Conservation (phyloP, 2,329 filamentous ascomycete species). For the Cladosporium austrohemisphaericum region DNA sequence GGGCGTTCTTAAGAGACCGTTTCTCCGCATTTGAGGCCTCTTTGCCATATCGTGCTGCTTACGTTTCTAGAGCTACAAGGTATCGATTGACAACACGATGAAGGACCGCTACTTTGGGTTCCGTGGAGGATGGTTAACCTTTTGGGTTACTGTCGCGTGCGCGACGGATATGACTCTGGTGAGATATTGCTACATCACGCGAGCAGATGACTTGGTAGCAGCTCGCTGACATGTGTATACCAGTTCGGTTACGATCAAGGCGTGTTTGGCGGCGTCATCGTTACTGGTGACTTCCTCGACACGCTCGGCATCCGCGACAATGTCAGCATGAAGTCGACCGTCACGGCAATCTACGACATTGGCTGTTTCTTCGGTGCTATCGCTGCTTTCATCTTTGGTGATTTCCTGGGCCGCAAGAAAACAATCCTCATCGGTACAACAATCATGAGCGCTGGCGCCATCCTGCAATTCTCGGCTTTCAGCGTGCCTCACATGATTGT, state of each 20-base stretch:
- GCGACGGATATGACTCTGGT: constrained; percentile 49
- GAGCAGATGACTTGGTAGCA: too few relatives aligned
- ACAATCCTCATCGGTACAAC: constrained; percentile 47
- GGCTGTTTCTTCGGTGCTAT: constrained; percentile 58
- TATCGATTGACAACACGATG: constrained; percentile 17
- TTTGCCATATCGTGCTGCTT: too few relatives aligned
- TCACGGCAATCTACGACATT: constrained; percentile 57
- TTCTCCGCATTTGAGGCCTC: too few relatives aligned
- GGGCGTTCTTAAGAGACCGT: too few relatives aligned
- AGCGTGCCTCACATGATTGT: constrained; percentile 48
- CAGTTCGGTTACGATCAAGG: constrained; percentile 44
- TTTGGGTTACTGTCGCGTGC: constrained; percentile 49
- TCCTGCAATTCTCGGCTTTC: constrained; percentile 47
- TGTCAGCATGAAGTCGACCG: constrained; percentile 28
- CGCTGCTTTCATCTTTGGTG: constrained; percentile 47
- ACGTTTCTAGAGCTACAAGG: too few relatives aligned
- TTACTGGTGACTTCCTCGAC: constrained; percentile 52
- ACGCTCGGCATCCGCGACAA: constrained; percentile 44
- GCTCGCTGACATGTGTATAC: constrained; percentile 20
- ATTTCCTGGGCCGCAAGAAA: constrained; percentile 47
- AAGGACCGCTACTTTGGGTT: constrained; percentile 49
- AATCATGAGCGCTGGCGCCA: constrained; percentile 48
- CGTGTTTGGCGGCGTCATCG: constrained; percentile 54
- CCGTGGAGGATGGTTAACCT: constrained; percentile 54
- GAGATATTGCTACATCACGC: constrained; percentile 17